These are phyloP conservation scores for Dipodascus geniculatus DNA, from an alignment of 805 yeast genomes.

Conservation along the genomic window DNA sequence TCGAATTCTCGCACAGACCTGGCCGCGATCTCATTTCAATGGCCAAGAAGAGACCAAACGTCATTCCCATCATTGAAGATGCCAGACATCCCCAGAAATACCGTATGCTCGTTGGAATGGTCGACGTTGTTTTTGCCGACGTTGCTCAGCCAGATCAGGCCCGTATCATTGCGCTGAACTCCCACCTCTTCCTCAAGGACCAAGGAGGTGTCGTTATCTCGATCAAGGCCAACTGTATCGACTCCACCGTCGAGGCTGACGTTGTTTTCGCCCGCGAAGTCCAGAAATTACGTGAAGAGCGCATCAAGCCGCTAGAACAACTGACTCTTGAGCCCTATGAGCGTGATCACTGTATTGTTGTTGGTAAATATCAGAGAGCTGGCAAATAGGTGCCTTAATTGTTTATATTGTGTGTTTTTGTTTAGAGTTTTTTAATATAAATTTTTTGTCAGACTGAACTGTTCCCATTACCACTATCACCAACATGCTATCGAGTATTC, in stretches of 20 bases:
- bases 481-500: background rate
- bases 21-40: conserved; percentile 98
- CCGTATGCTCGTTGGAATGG: conserved; percentile 99
- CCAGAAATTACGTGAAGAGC: conserved; percentile 96
- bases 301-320: conserved; percentile 97
- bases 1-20: conserved; percentile 98
- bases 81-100: conserved; percentile 99
- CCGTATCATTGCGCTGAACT: conserved; percentile 96
- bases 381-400: conserved; percentile 29
- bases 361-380: conserved; percentile 92
- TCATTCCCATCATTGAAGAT: conserved; percentile 97
- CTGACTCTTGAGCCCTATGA: conserved; percentile 98
- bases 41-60: conserved; percentile 99
- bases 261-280: conserved; percentile 99
- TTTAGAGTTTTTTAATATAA: background rate
- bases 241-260: conserved; percentile 98
- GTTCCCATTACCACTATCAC: background rate
- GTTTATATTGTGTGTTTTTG: conserved; percentile 2
- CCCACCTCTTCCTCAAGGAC: conserved; percentile 96
- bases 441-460: background rate
- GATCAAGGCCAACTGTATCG: conserved; percentile 99
- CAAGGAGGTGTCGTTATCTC: conserved; percentile 98
- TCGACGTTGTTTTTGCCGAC: conserved; percentile 96
- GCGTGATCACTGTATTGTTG: conserved; percentile 98
- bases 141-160: conserved; percentile 99